Conservation (phyloP, 495 filamentous ascomycete genomes). For the Neurospora intermedia region DNA sequence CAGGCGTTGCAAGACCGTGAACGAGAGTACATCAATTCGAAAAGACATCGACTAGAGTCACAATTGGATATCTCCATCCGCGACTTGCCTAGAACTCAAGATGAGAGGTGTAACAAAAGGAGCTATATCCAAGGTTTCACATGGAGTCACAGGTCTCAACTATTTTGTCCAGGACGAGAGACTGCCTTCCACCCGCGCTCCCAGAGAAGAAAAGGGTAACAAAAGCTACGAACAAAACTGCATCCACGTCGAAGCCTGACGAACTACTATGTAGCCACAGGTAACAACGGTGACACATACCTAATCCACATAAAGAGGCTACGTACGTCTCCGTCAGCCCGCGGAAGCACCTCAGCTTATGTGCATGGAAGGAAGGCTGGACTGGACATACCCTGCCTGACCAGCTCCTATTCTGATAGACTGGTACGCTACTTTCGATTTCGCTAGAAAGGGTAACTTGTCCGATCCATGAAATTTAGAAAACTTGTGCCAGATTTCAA, state of each 20-base stretch:
- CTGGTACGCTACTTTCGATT: background rate
- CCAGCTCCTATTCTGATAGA: background rate
- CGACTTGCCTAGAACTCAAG: too few relatives aligned
- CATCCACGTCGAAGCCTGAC: background rate
- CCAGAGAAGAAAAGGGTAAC: background rate
- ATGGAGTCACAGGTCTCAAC: too few relatives aligned
- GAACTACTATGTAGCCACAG: background rate
- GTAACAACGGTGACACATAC: background rate
- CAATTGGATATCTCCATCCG: too few relatives aligned
- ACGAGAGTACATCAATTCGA: too few relatives aligned
- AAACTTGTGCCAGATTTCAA: background rate
- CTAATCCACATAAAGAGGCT: background rate
- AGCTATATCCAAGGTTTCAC: too few relatives aligned
- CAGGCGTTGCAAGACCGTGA: too few relatives aligned
- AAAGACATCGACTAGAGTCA: too few relatives aligned
- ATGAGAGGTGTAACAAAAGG: too few relatives aligned
- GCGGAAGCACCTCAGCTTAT: background rate
- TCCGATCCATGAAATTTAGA: background rate
- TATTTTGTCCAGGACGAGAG: too few relatives aligned
- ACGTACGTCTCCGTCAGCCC: background rate
- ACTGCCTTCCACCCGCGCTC: background rate
- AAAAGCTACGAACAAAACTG: background rate
- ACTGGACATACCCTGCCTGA: background rate
- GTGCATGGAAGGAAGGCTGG: background rate
- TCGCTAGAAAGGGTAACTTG: background rate